Conservation (phyloP, 2,329 filamentous ascomycete species). For the Aspergillus awamori region DNA sequence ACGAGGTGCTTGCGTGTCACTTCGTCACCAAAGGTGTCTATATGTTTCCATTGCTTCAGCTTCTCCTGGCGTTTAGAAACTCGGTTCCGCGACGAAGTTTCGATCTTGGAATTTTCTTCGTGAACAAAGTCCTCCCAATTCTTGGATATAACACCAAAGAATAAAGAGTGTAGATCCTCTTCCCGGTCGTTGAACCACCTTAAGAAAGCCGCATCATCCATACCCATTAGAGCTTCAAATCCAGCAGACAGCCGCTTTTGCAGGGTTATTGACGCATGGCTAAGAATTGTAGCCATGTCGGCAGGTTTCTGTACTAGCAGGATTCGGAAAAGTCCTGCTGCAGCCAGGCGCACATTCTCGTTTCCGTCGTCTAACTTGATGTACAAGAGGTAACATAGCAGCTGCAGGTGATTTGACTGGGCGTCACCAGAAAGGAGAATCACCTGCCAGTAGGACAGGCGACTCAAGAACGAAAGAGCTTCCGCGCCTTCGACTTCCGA, state of each 20-base stretch:
- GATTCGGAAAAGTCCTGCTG: slow-evolving; percentile 86
- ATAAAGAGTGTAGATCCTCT: slow-evolving; percentile 75
- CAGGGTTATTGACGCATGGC: slow-evolving; percentile 69
- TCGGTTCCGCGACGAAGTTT: slow-evolving; percentile 72
- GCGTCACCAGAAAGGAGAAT: slow-evolving; percentile 78
- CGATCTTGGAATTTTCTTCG: slow-evolving; percentile 76
- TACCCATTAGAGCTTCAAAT: slow-evolving; percentile 80
- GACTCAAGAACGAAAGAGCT: slow-evolving; percentile 73
- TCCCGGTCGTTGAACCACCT: slow-evolving; percentile 85
- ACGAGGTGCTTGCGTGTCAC: slow-evolving; percentile 80
- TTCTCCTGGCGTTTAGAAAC: slow-evolving; percentile 78
- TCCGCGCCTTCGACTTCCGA: slow-evolving; percentile 78
- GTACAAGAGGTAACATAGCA: slow-evolving; percentile 93
- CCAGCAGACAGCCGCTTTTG: slow-evolving; percentile 72
- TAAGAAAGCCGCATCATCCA: slow-evolving; percentile 87
- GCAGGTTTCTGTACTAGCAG: slow-evolving; percentile 90
- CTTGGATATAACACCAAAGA: slow-evolving; percentile 78
- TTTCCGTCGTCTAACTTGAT: slow-evolving; percentile 77
- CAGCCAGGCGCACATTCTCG: slow-evolving; percentile 68
- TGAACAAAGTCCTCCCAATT: slow-evolving; percentile 87
- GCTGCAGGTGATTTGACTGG: slow-evolving; percentile 78
- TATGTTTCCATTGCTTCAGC: slow-evolving; percentile 75
- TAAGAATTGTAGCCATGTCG: slow-evolving; percentile 74
- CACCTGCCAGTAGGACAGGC: slow-evolving; percentile 93
- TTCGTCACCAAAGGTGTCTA: slow-evolving; percentile 70